A percentile compares a stretch with the other conserved stretches of the same genome.
phyloP scores from a whole-genome alignment of 345 rosid species.

The Euphorbia pulcherrima region DNA sequence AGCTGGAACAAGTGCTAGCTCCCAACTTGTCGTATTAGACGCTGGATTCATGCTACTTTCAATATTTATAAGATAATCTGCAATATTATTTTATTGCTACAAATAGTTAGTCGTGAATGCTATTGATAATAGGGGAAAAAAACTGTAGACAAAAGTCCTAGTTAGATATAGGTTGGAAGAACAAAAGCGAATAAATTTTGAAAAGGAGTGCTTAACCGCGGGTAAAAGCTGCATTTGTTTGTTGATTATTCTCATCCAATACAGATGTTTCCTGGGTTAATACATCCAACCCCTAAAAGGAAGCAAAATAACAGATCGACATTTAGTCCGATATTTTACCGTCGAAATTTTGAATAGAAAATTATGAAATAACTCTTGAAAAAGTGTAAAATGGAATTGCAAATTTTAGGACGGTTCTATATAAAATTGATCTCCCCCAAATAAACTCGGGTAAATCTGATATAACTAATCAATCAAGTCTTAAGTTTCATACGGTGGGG shows the following conservation, averaged over 20 bases:
- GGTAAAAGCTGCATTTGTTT: constrained; percentile 16
- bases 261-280: constrained; percentile 19
- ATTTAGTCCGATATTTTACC: no score
- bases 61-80: constrained; percentile 14
- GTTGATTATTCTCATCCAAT: constrained; percentile 20
- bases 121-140: background rate
- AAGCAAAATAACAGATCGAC: no score
- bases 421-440: no score
- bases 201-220: constrained; percentile 22
- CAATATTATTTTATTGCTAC: background rate
- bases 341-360: no score
- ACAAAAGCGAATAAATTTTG: no score
- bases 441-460: no score
- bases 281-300: constrained; percentile 25
- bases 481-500: no score
- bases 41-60: constrained; percentile 6
- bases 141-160: no score
- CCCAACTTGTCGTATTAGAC: constrained; percentile 27
- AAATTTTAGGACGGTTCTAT: no score
- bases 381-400: background rate
- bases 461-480: no score
- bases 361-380: no score
- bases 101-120: background rate
- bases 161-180: no score
- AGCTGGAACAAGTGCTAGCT: constrained; percentile 35